Base-by-base conservation (phyloP, 495 filamentous ascomycete species). In the Tuber microsphaerosporum region DNA sequence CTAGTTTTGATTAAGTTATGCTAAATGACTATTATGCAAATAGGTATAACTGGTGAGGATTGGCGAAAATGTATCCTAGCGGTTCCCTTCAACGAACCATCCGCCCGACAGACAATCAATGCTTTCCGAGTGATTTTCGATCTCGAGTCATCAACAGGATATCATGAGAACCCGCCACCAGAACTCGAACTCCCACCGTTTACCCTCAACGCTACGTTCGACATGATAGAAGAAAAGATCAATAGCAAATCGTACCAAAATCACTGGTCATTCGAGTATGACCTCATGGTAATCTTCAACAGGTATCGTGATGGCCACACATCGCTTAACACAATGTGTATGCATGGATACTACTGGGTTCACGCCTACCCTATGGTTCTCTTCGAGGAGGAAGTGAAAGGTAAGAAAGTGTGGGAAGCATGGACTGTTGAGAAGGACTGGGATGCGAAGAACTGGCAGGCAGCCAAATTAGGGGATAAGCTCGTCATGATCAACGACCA, bases 191-290 rank as follows among this genome's bases (percentile, higher is more conserved):
- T 77, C 16, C 31, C 46, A 2, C 72, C 77, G 1, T 77, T 79
- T 69, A 75, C 73, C 22, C 34, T 80, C 26, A 78, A 80, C 34
- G 71, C 75, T 39, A 80, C 76, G 0, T 69, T 81, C n/a, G 72
- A 74, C 34, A 68, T 48, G 37, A 79, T 81, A 43, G 72, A 80
- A 34, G 45, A 41, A 16, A 81, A 79, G 41, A 20, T 69, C 3
- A 78, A 80, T 16, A 65, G 44, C 16, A 75, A 48, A 34, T 41
- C 10, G 19, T 81, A 81, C 37, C 61, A 74, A 9, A 75, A 56
- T 19, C 76, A 79, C 71, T 81, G 75, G 77, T 70, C 73, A 39
- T 81, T 81, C 31, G 71, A 77, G 68, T 71, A 69, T 56, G 80
- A 79, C 48, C 56, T 79, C 46, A 73, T 77, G 26, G 46, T 48